Evolutionary conservation across 2,329 filamentous ascomycete genomes (phyloP).

Genomic region (Fusarium circinatum): DNA sequence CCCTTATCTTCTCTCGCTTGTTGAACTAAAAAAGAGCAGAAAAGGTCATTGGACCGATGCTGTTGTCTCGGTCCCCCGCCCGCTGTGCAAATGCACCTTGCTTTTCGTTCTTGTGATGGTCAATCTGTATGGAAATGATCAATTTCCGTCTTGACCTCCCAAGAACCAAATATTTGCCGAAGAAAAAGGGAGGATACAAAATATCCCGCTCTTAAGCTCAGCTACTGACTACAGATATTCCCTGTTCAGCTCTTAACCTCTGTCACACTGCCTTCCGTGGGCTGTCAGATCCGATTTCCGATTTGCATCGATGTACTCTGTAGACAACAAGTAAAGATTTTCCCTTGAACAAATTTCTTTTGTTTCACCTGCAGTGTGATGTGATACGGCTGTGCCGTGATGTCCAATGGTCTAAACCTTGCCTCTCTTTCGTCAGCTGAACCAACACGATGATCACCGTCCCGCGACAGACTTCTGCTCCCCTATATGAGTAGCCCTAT

Average conservation of each 20-base stretch:
- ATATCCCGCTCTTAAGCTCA: not conserved
- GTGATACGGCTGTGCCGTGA: not conserved
- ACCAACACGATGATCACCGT: not conserved
- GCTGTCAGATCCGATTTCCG: not conserved
- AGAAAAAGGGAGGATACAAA: not conserved
- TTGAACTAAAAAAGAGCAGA: too few relatives aligned
- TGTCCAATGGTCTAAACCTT: too few relatives aligned
- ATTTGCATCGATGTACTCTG: not conserved
- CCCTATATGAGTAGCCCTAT: not conserved
- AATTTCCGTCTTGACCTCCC: not conserved
- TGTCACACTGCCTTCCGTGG: not conserved
- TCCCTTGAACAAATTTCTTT: not conserved
- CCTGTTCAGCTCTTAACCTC: fast-evolving
- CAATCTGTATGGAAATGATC: not conserved
- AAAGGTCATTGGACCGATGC: not conserved
- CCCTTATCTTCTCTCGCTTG: not conserved
- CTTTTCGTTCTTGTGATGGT: too few relatives aligned
- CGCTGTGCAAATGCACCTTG: not conserved
- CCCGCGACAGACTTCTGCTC: not conserved
- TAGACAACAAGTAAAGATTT: too few relatives aligned
- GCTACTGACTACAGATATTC: not conserved
- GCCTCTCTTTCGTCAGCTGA: not conserved
- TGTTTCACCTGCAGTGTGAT: not conserved
- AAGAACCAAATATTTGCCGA: not conserved
- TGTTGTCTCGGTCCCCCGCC: not conserved